Evolutionary conservation across 2,329 filamentous ascomycete species (phyloP).

Genomic region (Nigrospora sphaerica): DNA sequence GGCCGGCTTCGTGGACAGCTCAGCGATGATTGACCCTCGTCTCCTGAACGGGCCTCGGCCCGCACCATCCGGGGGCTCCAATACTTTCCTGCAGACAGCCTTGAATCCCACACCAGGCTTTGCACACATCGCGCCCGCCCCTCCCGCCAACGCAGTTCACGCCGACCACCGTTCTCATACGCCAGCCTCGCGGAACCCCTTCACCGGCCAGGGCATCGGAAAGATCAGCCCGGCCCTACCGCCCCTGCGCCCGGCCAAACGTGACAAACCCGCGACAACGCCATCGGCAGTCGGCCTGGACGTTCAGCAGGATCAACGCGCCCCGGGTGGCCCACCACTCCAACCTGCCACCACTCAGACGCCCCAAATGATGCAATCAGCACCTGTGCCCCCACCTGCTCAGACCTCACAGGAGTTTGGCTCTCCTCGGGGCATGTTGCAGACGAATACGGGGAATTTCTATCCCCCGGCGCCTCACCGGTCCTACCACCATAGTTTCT

Average conservation of each 20-base stretch:
- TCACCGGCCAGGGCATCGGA: slow-evolving; percentile 18
- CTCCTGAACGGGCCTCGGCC: slow-evolving; percentile 13
- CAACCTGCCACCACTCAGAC: background rate
- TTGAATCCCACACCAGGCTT: slow-evolving; percentile 23
- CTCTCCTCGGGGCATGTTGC: slow-evolving; percentile 17
- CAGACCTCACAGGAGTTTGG: slow-evolving; percentile 18
- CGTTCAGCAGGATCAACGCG: slow-evolving; percentile 6
- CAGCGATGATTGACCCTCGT: slow-evolving; percentile 20
- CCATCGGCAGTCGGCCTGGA: slow-evolving; percentile 2
- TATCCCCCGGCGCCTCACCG: slow-evolving; percentile 26
- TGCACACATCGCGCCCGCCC: slow-evolving; percentile 20
- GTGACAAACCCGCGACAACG: slow-evolving; percentile 11
- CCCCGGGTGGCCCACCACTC: background rate
- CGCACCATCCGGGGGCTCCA: slow-evolving; percentile 10
- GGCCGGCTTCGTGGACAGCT: slow-evolving; percentile 5
- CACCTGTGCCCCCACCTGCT: slow-evolving; percentile 5
- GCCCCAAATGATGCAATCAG: slow-evolving; percentile 9
- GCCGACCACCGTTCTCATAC: slow-evolving; percentile 10
- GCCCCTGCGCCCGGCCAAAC: slow-evolving; percentile 23
- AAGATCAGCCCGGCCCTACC: slow-evolving; percentile 27
- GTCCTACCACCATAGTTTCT: slow-evolving; percentile 27
- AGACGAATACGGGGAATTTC: slow-evolving; percentile 25
- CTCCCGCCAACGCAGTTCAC: slow-evolving; percentile 12
- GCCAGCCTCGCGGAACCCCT: slow-evolving; percentile 21
- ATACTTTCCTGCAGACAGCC: slow-evolving; percentile 28